Conservation (phyloP, 306 rosid species). For the Glycine latifolia region DNA sequence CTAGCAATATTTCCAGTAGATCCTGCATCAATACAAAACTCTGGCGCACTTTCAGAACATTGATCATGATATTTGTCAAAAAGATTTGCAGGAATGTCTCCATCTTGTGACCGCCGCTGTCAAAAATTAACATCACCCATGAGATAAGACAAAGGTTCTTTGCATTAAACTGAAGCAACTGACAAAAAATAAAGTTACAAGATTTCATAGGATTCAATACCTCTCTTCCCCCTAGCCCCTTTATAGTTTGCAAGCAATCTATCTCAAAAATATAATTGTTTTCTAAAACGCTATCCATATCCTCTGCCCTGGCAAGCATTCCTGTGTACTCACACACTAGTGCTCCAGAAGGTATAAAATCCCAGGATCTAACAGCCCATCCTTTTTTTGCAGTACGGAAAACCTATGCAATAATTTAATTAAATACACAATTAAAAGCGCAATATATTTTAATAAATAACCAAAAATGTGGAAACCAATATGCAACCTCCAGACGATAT, state of each 20-base stretch:
- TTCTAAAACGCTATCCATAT: slow-evolving; percentile 66
- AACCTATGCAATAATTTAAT: slow-evolving; percentile 63
- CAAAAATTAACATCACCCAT: slow-evolving; percentile 5
- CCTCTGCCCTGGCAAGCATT: slow-evolving; percentile 75
- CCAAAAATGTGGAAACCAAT: slow-evolving; percentile 18
- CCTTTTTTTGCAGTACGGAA: slow-evolving; percentile 93
- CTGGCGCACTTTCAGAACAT: slow-evolving; percentile 70
- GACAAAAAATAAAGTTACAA: neutral
- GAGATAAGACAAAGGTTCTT: slow-evolving; percentile 19
- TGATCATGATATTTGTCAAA: slow-evolving; percentile 67
- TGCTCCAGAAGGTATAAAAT: slow-evolving; percentile 97
- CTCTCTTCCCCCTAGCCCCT: slow-evolving; percentile 93
- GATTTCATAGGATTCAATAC: slow-evolving; percentile 50
- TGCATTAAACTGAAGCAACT: neutral
- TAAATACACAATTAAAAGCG: neutral
- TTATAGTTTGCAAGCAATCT: slow-evolving; percentile 93
- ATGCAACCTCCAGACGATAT: slow-evolving; percentile 83
- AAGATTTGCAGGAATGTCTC: slow-evolving; percentile 51
- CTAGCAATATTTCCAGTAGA: slow-evolving; percentile 84
- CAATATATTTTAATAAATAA: neutral
- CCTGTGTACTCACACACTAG: slow-evolving; percentile 96
- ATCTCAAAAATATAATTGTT: slow-evolving; percentile 92
- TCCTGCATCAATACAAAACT: slow-evolving; percentile 93
- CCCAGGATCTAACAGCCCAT: slow-evolving; percentile 99
- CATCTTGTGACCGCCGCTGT: slow-evolving; percentile 80